Base-by-base conservation (phyloP, 176 grass and related monocot species). In the Phragmites australis region DNA sequence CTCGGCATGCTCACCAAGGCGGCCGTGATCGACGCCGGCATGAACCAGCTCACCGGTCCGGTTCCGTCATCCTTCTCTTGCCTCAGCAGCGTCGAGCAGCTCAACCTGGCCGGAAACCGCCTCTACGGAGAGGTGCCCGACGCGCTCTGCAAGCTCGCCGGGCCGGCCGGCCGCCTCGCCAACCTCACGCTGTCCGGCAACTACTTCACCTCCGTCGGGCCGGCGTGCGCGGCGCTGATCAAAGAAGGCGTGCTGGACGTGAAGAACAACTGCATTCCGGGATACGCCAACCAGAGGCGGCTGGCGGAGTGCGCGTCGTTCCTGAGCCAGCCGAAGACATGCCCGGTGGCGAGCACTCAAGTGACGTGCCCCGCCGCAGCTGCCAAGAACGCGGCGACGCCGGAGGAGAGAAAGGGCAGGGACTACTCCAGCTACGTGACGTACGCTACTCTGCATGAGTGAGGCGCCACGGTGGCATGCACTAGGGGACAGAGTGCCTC, bases 131-230 rank as follows among this genome's bases (percentile, higher is more conserved):
- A 88, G 68, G 80, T 97, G 5, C 89, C 94, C 4, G 87, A 94
- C 43, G 40, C 27, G 4, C 64, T 97, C 2, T 97, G 94, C 87
- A 70, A 75, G 30, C 82, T 97, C 2, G 82, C 72, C 15, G 55
- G 84, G 0, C 65, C 79, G 0, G 44, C 46, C 11, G 86, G 91
- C 43, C 65, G 74, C 42, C 91, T 97, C 65, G 11, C 22, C 43
- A 95, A 97, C 60, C 76, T 97, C 30, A 84, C 90, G 9, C 80
- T 97, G 1, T 93, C 88, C 5, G 60, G 68, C 86, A 97, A 97
- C 90, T 97, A 89, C 90, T 91, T 97, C 53, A 93, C 87, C 0
- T 97, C 90, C 2, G 17, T 91, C 9, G 90, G 80, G 10, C 77
- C 83, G 23, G 57, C 61, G 11, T 97, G 93, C 83, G 21, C 41